Conservation (phyloP, 768 basidiomycete genomes). For the Suillus subaureus region DNA sequence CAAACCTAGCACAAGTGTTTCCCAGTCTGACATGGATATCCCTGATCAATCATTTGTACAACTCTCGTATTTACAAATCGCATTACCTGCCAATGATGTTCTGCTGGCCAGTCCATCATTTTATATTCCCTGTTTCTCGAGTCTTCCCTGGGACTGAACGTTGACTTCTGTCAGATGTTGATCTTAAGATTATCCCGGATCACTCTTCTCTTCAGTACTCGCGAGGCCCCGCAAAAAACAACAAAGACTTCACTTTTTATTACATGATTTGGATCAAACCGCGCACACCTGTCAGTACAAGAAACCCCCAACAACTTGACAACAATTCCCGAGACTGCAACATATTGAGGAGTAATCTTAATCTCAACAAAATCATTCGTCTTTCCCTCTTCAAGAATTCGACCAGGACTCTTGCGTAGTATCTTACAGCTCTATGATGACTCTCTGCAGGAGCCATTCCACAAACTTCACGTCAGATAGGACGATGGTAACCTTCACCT, state of each 20-base stretch:
- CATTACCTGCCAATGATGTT: no score
- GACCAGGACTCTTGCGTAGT: not conserved
- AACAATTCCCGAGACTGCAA: not conserved
- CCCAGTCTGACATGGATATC: no score
- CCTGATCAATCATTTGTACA: no score
- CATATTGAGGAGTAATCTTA: not conserved
- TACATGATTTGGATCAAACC: not conserved
- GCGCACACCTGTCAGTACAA: not conserved
- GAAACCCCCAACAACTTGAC: not conserved
- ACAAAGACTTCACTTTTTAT: not conserved
- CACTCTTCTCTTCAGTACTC: not conserved
- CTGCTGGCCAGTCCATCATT: no score
- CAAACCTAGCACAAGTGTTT: no score
- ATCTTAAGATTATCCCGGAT: not conserved
- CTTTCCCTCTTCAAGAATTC: not conserved
- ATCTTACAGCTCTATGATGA: conserved; percentile 8
- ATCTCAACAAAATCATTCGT: not conserved
- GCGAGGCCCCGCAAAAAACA: not conserved
- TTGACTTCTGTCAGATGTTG: not conserved
- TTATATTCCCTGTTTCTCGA: not conserved
- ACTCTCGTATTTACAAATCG: no score
- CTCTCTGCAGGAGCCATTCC: conserved; percentile 12
- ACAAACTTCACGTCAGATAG: conserved; percentile 2
- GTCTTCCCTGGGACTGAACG: not conserved
- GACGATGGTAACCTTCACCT: conserved; percentile 12